phyloP scores from a whole-genome alignment of 108 stramenopile species.

The Fragilaria crotonensis region DNA sequence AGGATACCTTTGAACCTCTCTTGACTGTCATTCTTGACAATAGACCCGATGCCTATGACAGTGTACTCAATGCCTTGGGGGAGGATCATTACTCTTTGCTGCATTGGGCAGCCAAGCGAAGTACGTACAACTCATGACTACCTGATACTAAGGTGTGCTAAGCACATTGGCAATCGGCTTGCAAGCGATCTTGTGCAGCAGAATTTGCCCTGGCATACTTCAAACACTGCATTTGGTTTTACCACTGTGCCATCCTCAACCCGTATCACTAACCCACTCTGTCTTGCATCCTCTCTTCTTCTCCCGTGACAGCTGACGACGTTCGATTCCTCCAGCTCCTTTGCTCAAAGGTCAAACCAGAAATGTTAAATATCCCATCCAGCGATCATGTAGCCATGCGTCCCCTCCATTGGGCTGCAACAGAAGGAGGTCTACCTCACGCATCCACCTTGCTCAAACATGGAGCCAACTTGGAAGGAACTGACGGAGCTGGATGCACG shows the following conservation, averaged over 20 bases:
- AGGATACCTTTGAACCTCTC: slow-evolving; percentile 36
- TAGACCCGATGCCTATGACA: slow-evolving; percentile 1
- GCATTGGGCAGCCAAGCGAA: slow-evolving; percentile 94
- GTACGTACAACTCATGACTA: too few relatives aligned
- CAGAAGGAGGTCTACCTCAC: slow-evolving; percentile 78
- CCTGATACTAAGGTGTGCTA: too few relatives aligned
- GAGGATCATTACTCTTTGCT: slow-evolving; percentile 75
- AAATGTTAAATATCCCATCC: slow-evolving; percentile 38
- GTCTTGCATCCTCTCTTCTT: neutral
- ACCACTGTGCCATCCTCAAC: neutral
- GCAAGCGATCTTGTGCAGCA: too few relatives aligned
- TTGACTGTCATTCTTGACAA: slow-evolving; percentile 29
- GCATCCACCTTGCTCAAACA: slow-evolving; percentile 60
- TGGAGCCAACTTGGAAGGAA: slow-evolving; percentile 42
- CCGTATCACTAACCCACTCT: neutral
- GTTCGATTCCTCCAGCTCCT: slow-evolving; percentile 54
- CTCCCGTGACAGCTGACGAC: slow-evolving; percentile 38
- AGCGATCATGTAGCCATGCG: slow-evolving; percentile 83
- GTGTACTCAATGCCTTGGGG: slow-evolving; percentile 40
- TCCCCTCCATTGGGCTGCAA: slow-evolving; percentile 95
- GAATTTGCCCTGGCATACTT: too few relatives aligned
- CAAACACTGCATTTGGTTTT: slow-evolving; percentile 9
- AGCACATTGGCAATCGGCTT: too few relatives aligned
- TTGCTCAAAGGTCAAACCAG: slow-evolving; percentile 22
- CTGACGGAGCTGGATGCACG: slow-evolving; percentile 79